phyloP scores from a whole-genome alignment of 2,329 filamentous ascomycete species.

The Mariannaea elegans region DNA sequence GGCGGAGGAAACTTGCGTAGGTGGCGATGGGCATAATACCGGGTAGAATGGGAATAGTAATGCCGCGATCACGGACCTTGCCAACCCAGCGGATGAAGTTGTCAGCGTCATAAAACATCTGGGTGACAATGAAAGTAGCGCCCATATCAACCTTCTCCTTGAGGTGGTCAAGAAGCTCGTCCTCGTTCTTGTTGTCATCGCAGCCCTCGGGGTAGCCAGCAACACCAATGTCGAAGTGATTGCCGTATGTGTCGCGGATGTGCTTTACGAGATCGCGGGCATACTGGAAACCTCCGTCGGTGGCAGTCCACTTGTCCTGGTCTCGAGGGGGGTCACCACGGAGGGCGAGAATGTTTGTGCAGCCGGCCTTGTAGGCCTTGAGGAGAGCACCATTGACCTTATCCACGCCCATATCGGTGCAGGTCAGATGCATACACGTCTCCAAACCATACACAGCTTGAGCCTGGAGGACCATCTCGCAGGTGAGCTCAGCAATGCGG shows the following conservation, averaged over 20 bases:
- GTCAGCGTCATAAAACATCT: constrained; percentile 99
- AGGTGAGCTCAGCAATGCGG: constrained; percentile 88
- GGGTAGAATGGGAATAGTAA: constrained; percentile 83
- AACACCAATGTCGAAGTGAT: constrained; percentile 94
- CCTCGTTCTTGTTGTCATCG: constrained; percentile 90
- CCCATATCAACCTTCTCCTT: constrained; percentile 98
- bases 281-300: constrained; percentile 88
- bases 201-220: constrained; percentile 96
- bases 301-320: constrained; percentile 90
- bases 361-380: constrained; percentile 91
- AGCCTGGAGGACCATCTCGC: constrained; percentile 96
- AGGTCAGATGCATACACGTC: constrained; percentile 99
- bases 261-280: constrained; percentile 90
- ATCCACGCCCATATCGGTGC: constrained; percentile 94
- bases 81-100: constrained; percentile 92
- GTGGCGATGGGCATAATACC: constrained; percentile 93
- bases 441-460: constrained; percentile 96
- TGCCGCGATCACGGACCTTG: constrained; percentile 85
- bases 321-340: constrained; percentile 94
- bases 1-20: constrained; percentile 88
- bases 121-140: constrained; percentile 92
- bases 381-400: constrained; percentile 90
- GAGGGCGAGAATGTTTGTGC: constrained; percentile 95
- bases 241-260: constrained; percentile 75
- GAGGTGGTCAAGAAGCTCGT: constrained; percentile 85